Conservation (phyloP, 805 yeast species). For the Nakazawaea sp. region DNA sequence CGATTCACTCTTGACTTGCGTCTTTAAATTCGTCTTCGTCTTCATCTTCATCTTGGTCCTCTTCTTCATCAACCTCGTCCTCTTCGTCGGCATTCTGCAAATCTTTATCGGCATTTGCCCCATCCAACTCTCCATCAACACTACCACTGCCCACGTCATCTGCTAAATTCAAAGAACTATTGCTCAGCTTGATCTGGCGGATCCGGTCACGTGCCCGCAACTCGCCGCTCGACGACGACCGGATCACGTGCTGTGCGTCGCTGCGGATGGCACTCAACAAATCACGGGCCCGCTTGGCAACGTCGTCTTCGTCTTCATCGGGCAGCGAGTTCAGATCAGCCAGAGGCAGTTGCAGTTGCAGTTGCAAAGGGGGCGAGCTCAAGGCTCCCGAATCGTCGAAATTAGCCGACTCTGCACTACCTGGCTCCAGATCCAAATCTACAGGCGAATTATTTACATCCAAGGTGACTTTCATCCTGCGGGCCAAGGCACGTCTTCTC, state of each 20-base stretch:
- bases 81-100: neutral
- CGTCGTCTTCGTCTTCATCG: constrained; percentile 7
- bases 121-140: neutral
- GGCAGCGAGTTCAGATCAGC: neutral
- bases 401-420: neutral
- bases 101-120: neutral
- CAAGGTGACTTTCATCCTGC: constrained; percentile 25
- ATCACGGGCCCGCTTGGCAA: constrained; percentile 8
- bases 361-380: constrained; percentile 21
- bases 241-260: constrained; percentile 1
- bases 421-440: neutral
- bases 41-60: constrained; percentile 1
- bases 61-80: constrained; percentile 13
- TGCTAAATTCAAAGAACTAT: constrained; percentile 8
- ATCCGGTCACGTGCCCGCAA: constrained; percentile 8
- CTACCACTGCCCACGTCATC: neutral
- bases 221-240: constrained; percentile 7
- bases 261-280: constrained; percentile 6
- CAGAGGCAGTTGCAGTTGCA: no score
- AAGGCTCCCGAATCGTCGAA: constrained; percentile 25
- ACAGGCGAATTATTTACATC: constrained; percentile 1
- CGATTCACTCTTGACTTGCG: constrained; percentile 2
- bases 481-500: constrained; percentile 69
- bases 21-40: constrained; percentile 6
- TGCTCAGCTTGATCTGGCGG: constrained; percentile 9